Evolutionary conservation across 116 monocot species (phyloP), one percentile per base, ranked within the genome.

Genomic region (Cymodocea nodosa): DNA sequence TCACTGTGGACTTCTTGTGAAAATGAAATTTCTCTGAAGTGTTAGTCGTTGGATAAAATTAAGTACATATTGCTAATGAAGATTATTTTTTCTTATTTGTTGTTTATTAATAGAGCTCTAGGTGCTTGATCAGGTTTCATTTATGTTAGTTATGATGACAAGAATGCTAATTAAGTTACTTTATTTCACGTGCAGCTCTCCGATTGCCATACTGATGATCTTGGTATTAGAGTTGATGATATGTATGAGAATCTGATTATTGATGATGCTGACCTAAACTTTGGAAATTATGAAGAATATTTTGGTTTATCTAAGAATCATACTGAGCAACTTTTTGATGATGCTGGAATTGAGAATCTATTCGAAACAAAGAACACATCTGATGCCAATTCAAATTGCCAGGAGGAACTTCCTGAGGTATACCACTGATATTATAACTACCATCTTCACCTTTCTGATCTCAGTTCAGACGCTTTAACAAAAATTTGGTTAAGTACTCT

Each of bases 201-300:
- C 68, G 70, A 36, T 69, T 16, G 75, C 59, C 73, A 54, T 52
- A 71, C 62, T 25, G 64, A 74, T 56, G 76, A 75, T 19, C 48
- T 56, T 74, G 79, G 63, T 59, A 69, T 82, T 71, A 77, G 83
- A 60, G 74, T 75, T 37, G 67, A 63, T 68, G 62, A 73, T 44
- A 51, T 83, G 65, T 90, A 74, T 79, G 85, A 78, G 34, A 80
- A 74, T 56, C 81, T 87, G 56, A 73, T 44, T 54, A 65, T 81
- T 67, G 90, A 94, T 71, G 86, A 77, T 71, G 72, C 78, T 68
- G 87, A 86, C 52, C 39, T 90, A 64, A 79, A 79, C 20, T 79
- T 94, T 67, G 87, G 81, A 64, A 82, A 90, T 57, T 94, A 90
- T 65, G 83, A 94, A 73, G 90, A 87, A 62, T 65, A 83, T 34